Evolutionary conservation across 1,284 basidiomycete species (phyloP), one percentile per base, ranked within the genome.

Genomic region (Thelephora terrestris): DNA sequence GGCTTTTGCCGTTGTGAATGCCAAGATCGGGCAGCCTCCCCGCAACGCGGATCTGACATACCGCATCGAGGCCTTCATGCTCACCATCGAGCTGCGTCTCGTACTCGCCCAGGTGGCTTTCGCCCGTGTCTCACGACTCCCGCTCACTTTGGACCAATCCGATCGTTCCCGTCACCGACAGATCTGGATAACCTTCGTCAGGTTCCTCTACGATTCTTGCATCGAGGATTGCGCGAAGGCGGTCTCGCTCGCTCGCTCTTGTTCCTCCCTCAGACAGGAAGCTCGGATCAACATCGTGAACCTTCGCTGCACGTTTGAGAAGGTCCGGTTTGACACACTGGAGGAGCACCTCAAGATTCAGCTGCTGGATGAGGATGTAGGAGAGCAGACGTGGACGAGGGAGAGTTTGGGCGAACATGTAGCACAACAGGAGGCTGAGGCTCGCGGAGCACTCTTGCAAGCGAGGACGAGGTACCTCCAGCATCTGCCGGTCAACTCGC

Each of bases 11-110:
- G 61, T 68, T 42, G 76, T 76, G 3, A 68, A 62, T 42, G 62
- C 68, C 51, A 67, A 70, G 36, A 64, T 77, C n/a, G 78, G 78
- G 0, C 72, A 74, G 50, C 71, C 73, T 0, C 71, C 68, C 24
- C 79, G 77, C 12, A 64, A 66, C 4, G 75, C 75, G 0, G 76
- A 79, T 59, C 68, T 67, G 42, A 68, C 74, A n/a, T 78, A 74
- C 60, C 56, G 69, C 20, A 69, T 78, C 12, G 78, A 80, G 56
- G 75, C 75, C 0, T 70, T 78, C 54, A 74, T 72, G 68, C 50
- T 62, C 1, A 65, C 70, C 5, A 58, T 79, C 46, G 61, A 71
- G 12, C 56, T 77, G 14, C 71, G 76, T 0, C 64, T 74, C 52
- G 58, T 59, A 7, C 57, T 75, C 23, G 67, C 60, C 2, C 60